Percentiles rank a stretch among this genome's conserved stretches.
Evolutionary conservation across 2,329 filamentous ascomycete species (phyloP).

Genomic region (Cladosporium sphaerospermum): DNA sequence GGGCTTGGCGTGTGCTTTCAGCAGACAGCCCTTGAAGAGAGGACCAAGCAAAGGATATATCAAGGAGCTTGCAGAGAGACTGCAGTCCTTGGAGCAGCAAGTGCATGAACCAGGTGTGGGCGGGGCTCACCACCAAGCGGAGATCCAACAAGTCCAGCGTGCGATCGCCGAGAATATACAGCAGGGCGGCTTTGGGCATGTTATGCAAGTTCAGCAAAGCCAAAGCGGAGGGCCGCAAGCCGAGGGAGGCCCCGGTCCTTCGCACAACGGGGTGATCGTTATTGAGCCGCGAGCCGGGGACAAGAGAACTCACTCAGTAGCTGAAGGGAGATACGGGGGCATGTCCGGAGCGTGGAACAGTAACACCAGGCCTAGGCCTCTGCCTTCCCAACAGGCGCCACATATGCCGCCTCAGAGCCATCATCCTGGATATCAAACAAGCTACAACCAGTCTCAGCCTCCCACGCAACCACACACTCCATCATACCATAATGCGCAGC

Average conservation of each 20-base stretch:
- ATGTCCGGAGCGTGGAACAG: slow-evolving; percentile 8
- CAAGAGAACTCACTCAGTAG: slow-evolving; percentile 26
- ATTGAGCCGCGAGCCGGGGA: slow-evolving; percentile 26
- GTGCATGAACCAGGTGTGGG: slow-evolving; percentile 38
- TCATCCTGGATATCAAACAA: slow-evolving; percentile 8
- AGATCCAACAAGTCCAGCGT: slow-evolving; percentile 25
- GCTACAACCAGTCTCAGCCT: slow-evolving; percentile 13
- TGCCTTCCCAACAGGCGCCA: slow-evolving; percentile 1
- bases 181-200: slow-evolving; percentile 5
- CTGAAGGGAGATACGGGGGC: slow-evolving; percentile 16
- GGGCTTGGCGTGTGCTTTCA: slow-evolving; percentile 74
- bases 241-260: neutral
- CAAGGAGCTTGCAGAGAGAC: slow-evolving; percentile 80
- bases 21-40: slow-evolving; percentile 69
- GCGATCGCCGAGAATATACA: slow-evolving; percentile 27
- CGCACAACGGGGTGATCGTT: neutral
- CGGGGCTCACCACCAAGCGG: slow-evolving; percentile 21
- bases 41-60: slow-evolving; percentile 92
- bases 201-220: neutral
- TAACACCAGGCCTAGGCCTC: neutral
- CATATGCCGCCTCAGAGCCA: slow-evolving; percentile 10
- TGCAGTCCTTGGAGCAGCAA: slow-evolving; percentile 76
- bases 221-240: neutral
- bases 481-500: slow-evolving; percentile 19
- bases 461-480: slow-evolving; percentile 12